phyloP scores from a whole-genome alignment of 2,329 filamentous ascomycete genomes.

The Epichloe glyceriae region DNA sequence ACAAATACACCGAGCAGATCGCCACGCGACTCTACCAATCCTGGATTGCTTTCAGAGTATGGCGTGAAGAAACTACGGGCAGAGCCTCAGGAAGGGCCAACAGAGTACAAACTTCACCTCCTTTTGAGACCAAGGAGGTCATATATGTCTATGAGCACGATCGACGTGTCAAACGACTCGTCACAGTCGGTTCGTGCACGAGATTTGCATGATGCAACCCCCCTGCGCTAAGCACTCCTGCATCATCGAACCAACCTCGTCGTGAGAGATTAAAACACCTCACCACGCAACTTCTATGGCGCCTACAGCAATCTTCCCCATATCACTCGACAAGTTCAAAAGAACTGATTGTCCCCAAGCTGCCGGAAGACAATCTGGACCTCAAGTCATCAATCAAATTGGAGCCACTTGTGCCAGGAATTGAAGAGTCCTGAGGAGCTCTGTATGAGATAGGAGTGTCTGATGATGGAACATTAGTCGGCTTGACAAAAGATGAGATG shows the following conservation, averaged over 20 bases:
- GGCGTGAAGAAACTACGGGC: conserved; percentile 67
- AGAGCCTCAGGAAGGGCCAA: conserved; percentile 87
- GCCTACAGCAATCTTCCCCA: conserved; percentile 85
- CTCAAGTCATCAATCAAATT: conserved; percentile 33
- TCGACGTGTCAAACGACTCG: not conserved
- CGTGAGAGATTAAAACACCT: conserved; percentile 80
- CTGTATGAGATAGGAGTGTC: conserved; percentile 94
- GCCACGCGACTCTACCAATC: conserved; percentile 16
- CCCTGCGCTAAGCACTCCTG: conserved; percentile 18
- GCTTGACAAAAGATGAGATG: conserved; percentile 80
- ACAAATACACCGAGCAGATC: conserved; percentile 17
- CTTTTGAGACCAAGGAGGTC: conserved; percentile 65
- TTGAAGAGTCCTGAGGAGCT: conserved; percentile 87
- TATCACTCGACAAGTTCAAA: conserved; percentile 72
- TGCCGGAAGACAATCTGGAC: conserved; percentile 51
- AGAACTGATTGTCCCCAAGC: conserved; percentile 59
- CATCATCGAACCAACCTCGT: conserved; percentile 51
- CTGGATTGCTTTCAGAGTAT: conserved; percentile 43
- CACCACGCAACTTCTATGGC: conserved; percentile 90
- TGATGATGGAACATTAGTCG: conserved; percentile 84
- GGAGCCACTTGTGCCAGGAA: conserved; percentile 54
- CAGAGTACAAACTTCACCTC: conserved; percentile 92
- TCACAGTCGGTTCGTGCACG: conserved; percentile 3
- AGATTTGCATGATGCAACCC: conserved; percentile 5
- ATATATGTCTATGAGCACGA: conserved; percentile 60